Evolutionary conservation across 2,329 filamentous ascomycete species (phyloP).

Genomic region (Colletotrichum spaethianum): DNA sequence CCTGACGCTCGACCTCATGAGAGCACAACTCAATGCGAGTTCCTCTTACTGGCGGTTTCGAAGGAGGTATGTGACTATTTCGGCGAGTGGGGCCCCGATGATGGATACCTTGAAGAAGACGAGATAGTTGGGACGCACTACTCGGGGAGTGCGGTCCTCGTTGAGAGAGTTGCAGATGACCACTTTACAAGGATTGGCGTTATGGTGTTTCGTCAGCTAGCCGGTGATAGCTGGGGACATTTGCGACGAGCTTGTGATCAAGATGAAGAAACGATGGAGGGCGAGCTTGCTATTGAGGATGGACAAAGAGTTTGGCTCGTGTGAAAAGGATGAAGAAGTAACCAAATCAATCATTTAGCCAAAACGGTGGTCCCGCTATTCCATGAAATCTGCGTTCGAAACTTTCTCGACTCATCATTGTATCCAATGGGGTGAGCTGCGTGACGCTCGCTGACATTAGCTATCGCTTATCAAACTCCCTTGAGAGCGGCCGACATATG

Average conservation of each 20-base stretch:
- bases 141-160: slow-evolving; percentile 16
- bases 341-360: no score
- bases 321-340: accelerated
- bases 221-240: not conserved
- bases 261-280: not conserved
- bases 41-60: slow-evolving; percentile 13
- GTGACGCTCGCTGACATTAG: no score
- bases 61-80: not conserved
- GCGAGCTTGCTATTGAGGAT: not conserved
- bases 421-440: no score
- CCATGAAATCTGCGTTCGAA: no score
- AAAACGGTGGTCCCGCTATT: not conserved
- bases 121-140: not conserved
- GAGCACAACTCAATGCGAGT: not conserved
- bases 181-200: slow-evolving; percentile 1
- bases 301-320: not conserved
- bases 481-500: no score
- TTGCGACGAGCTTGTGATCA: slow-evolving; percentile 3
- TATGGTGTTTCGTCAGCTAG: slow-evolving; percentile 11
- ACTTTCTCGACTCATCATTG: no score
- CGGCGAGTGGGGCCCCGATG: not conserved
- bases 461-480: no score
- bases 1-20: not conserved
- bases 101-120: slow-evolving; percentile 13
- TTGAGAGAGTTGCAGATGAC: not conserved